Conservation (phyloP, 208 protist genomes). For the Leishmania guyanensis region DNA sequence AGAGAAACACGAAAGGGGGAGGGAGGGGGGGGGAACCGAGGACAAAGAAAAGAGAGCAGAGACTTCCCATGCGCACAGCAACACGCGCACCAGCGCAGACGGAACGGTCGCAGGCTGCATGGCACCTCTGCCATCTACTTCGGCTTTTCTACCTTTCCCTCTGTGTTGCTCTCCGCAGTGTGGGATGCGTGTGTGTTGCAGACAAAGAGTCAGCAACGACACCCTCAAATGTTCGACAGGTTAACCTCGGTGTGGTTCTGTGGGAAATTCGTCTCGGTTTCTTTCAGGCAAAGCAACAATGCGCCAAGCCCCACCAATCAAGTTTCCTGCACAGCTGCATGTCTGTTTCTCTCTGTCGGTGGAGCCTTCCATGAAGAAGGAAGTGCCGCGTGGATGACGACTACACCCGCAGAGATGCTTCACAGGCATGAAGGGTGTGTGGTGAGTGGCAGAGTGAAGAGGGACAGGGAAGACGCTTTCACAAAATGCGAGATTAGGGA, state of each 20-base stretch:
- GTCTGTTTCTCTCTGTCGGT: not conserved
- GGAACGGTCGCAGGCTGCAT: not conserved
- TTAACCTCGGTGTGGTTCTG: not conserved
- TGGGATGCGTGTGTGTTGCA: not conserved
- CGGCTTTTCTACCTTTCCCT: not conserved
- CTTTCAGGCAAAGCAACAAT: not conserved
- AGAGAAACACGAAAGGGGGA: not conserved
- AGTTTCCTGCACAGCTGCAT: not conserved
- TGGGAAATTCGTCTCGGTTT: not conserved
- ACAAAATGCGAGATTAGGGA: not conserved
- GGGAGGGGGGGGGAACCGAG: not conserved
- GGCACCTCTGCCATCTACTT: not conserved
- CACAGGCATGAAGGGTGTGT: not conserved
- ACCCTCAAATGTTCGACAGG: not conserved
- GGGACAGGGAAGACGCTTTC: not conserved
- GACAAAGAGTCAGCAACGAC: not conserved
- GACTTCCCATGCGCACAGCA: not conserved
- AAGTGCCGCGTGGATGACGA: not conserved
- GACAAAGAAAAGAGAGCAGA: not conserved
- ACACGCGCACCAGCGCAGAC: not conserved
- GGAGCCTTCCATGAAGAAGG: not conserved
- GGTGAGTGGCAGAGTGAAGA: not conserved
- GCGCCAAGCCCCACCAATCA: not conserved
- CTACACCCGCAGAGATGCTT: not conserved
- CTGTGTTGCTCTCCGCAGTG: not conserved